Percentiles rank a stretch among this genome's conserved stretches.
These are phyloP conservation scores for Salvia splendens DNA, from an alignment of 257 asterid genomes.

Conservation along the genomic window DNA sequence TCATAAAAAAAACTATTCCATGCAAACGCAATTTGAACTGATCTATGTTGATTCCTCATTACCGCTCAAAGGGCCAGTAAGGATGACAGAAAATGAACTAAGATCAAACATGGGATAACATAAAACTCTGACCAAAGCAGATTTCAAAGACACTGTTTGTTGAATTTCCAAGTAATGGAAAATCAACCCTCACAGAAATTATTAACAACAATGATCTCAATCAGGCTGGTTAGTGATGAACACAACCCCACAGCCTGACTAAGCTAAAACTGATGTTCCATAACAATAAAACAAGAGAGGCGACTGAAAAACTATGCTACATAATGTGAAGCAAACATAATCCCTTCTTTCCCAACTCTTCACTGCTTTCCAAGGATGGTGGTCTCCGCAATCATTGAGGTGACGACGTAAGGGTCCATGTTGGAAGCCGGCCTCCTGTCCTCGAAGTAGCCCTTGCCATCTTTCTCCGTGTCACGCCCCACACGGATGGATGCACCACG, in stretches of 20 bases:
- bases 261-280: not conserved
- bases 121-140: not conserved
- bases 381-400: conserved; percentile 87
- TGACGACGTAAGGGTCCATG: conserved; percentile 85
- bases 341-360: not conserved
- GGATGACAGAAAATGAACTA: not conserved
- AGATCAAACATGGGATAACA: not conserved
- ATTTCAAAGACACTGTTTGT: not conserved
- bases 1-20: not conserved
- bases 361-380: conserved; percentile 63
- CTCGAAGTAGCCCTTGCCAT: conserved; percentile 87
- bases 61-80: too few relatives aligned
- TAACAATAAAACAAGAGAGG: not conserved
- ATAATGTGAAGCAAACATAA: not conserved
- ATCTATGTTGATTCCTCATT: too few relatives aligned
- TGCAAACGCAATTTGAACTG: too few relatives aligned
- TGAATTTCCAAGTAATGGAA: conserved; percentile 1
- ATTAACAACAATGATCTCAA: conserved; percentile 10
- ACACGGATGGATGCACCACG: conserved; percentile 89
- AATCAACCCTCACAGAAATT: conserved; percentile 20
- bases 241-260: conserved; percentile 7
- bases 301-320: conserved; percentile 17
- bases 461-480: conserved; percentile 83
- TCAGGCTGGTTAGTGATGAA: conserved; percentile 13
- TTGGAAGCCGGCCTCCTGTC: conserved; percentile 90